Evolutionary conservation across 2,329 filamentous ascomycete genomes (phyloP), one percentile per base, ranked within the genome.

Genomic region (Calonectria hongkongensis): DNA sequence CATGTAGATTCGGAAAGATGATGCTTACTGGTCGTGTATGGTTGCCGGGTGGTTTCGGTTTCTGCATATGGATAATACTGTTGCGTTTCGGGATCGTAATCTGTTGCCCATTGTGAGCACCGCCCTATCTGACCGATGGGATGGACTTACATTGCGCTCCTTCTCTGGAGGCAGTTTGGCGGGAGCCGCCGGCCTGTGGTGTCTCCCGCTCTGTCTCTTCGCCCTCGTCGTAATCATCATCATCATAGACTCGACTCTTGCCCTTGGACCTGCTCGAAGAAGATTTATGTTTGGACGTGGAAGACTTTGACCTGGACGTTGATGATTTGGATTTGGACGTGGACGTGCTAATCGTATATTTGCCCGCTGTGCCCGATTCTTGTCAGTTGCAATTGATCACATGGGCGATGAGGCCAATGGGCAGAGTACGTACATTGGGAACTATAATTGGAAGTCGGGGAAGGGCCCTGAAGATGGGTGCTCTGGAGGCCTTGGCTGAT

Each of bases 401-500:
- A 33, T 18, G 28, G 25, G 50, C 12, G 21, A 25, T 21, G 18
- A 27, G 3, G 4, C 13, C 25, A 27, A 33, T 30, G 13, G 39
- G 25, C 21, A 43, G 30, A 28, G 33, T 30, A 73, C 79, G 39
- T 80, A 81, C 79, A 68, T 50, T 76, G 74, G 13, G 68, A 62
- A 33, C 78, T 75, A 43, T 76, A 75, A 36, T 68, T 64, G 21
- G 65, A 63, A 5, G 66, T 30, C 69, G 76, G 66, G 21, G 74
- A 69, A 47, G 78, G 70, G 21, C 69, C 72, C n/a, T 79, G 74
- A 33, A 81, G 71, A 39, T 71, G 66, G 21, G 70, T 72, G 15
- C 60, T 66, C 18, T 73, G 70, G 21, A 82, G 68, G 51, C 73
- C 67, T 33, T 79, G 76, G 48, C 79, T 75, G 25, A 80, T 70